Evolutionary conservation across 805 yeast species (phyloP).

Genomic region (fission yeast (Schizosaccharomyces pombe)): DNA sequence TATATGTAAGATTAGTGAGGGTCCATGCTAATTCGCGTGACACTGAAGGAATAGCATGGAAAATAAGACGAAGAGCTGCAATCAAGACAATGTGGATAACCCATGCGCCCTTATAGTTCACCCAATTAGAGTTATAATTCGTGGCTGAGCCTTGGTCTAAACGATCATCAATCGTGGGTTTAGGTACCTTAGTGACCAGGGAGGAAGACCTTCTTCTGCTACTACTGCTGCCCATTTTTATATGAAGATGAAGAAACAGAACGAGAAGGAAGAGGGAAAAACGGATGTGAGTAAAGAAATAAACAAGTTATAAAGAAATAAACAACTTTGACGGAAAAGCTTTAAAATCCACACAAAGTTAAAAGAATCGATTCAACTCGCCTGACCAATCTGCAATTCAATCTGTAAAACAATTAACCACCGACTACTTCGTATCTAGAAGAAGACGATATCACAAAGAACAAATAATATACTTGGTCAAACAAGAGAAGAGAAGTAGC

Average conservation of each 20-base stretch:
- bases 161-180: slow-evolving; percentile 50
- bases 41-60: slow-evolving; percentile 58
- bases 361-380: too few species aligned
- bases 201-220: slow-evolving; percentile 2
- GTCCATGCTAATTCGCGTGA: slow-evolving; percentile 82
- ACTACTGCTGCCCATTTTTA: not conserved
- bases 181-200: slow-evolving; percentile 1
- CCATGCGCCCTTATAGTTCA: slow-evolving; percentile 88
- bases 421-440: too few species aligned
- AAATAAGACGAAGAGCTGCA: slow-evolving; percentile 45
- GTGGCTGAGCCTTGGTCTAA: slow-evolving; percentile 77
- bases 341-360: too few species aligned
- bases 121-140: slow-evolving; percentile 90
- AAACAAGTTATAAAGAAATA: too few species aligned
- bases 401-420: too few species aligned
- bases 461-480: too few species aligned
- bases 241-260: not conserved
- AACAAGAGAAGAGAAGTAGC: too few species aligned
- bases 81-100: slow-evolving; percentile 70
- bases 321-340: too few species aligned
- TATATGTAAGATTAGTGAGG: slow-evolving; percentile 70
- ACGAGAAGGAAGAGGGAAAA: not conserved
- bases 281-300: not conserved
- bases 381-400: too few species aligned
- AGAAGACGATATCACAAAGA: too few species aligned